phyloP scores from a whole-genome alignment of 768 basidiomycete species.

The Calocybe cyanea region DNA sequence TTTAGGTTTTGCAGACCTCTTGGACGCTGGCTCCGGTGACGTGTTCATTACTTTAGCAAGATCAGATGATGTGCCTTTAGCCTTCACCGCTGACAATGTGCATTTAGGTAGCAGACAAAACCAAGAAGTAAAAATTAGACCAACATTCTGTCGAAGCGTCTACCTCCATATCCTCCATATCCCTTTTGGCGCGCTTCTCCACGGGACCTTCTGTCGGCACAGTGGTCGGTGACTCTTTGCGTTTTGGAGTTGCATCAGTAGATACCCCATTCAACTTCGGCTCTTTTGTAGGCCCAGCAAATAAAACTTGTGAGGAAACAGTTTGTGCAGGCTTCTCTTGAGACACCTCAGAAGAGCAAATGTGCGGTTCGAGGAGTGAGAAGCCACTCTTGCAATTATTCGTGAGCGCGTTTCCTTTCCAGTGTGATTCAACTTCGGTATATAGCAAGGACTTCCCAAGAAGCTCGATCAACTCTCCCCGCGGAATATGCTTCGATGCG shows the following conservation, averaged over 20 bases:
- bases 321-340: slow-evolving; percentile 19
- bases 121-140: neutral
- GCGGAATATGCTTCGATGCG: slow-evolving; percentile 69
- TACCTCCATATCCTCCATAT: slow-evolving; percentile 43
- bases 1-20: slow-evolving; percentile 30
- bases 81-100: slow-evolving; percentile 7
- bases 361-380: slow-evolving; percentile 71
- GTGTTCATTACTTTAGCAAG: slow-evolving; percentile 9
- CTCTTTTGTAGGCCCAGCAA: slow-evolving; percentile 7
- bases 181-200: slow-evolving; percentile 63
- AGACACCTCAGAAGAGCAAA: slow-evolving; percentile 54
- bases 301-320: slow-evolving; percentile 10
- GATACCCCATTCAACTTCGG: slow-evolving; percentile 19
- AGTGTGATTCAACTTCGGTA: slow-evolving; percentile 80
- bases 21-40: slow-evolving; percentile 12
- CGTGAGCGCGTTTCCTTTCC: slow-evolving; percentile 59
- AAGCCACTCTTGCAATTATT: slow-evolving; percentile 67
- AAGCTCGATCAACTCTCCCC: slow-evolving; percentile 79
- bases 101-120: neutral
- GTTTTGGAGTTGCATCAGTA: slow-evolving; percentile 33
- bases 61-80: slow-evolving; percentile 13
- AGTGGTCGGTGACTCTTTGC: slow-evolving; percentile 47
- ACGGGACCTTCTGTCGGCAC: slow-evolving; percentile 40
- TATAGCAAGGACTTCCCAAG: slow-evolving; percentile 79
- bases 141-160: slow-evolving; percentile 35